Conservation (phyloP, 2,329 filamentous ascomycete genomes). For the Sporothrix brasiliensis region DNA sequence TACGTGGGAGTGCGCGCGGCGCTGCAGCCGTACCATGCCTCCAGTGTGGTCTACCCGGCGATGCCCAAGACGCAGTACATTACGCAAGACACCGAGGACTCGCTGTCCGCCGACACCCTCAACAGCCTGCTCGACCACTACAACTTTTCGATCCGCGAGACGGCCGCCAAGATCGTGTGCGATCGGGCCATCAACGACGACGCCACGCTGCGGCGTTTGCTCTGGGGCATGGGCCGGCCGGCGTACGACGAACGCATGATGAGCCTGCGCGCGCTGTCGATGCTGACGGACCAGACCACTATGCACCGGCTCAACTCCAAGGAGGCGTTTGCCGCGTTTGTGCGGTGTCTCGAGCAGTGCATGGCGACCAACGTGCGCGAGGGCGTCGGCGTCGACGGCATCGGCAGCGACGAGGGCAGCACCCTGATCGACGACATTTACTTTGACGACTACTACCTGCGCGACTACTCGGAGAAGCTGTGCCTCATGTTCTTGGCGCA, state of each 20-base stretch:
- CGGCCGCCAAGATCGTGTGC: constrained; percentile 62
- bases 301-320: constrained; percentile 54
- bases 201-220: constrained; percentile 53
- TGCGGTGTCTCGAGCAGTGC: constrained; percentile 62
- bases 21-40: constrained; percentile 62
- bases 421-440: constrained; percentile 57
- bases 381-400: background rate
- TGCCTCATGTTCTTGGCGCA: constrained; percentile 61
- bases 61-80: constrained; percentile 72
- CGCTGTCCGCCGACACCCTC: constrained; percentile 67
- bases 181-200: constrained; percentile 63
- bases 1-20: constrained; percentile 60
- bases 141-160: constrained; percentile 72
- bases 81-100: constrained; percentile 74
- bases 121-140: constrained; percentile 69
- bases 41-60: constrained; percentile 46
- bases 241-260: constrained; percentile 62
- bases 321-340: constrained; percentile 59
- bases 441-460: constrained; percentile 65
- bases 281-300: constrained; percentile 55
- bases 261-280: constrained; percentile 59
- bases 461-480: constrained; percentile 63
- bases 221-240: constrained; percentile 61
- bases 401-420: constrained; percentile 34
- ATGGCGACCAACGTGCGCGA: constrained; percentile 47